Conservation (phyloP, 306 rosid species). For the Arachis hypogaea region DNA sequence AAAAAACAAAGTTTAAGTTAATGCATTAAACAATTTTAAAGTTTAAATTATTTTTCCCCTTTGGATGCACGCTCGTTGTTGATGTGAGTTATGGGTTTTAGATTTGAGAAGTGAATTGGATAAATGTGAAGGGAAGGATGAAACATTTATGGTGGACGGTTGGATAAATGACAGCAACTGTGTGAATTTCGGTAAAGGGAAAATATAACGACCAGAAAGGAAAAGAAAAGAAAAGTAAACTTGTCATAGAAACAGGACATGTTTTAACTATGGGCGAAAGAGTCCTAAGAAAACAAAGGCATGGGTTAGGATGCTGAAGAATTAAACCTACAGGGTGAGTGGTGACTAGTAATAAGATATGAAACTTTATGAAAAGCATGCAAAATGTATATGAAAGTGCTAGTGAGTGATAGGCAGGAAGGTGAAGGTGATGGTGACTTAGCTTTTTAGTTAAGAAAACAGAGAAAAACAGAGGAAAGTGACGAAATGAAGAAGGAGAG, state of each 20-base stretch:
- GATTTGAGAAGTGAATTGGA: not conserved
- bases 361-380: not conserved
- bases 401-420: not conserved
- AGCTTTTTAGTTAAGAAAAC: slow-evolving; percentile 2
- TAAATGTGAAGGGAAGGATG: slow-evolving; percentile 4
- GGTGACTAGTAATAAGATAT: not conserved
- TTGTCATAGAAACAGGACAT: not conserved
- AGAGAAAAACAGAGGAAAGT: slow-evolving; percentile 2
- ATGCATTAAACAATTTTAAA: no score
- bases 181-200: not conserved
- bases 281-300: not conserved
- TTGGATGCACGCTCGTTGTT: not conserved
- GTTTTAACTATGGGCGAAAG: not conserved
- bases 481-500: not conserved
- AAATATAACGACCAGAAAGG: not conserved
- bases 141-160: not conserved
- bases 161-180: not conserved
- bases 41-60: not conserved
- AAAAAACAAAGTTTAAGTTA: no score
- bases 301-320: not conserved
- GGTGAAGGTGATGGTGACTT: not conserved
- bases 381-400: slow-evolving; percentile 17
- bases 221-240: no score
- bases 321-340: not conserved
- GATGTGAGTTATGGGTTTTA: not conserved